Conservation (phyloP, 352 stramenopile species). For the Phytophthora kernoviae region DNA sequence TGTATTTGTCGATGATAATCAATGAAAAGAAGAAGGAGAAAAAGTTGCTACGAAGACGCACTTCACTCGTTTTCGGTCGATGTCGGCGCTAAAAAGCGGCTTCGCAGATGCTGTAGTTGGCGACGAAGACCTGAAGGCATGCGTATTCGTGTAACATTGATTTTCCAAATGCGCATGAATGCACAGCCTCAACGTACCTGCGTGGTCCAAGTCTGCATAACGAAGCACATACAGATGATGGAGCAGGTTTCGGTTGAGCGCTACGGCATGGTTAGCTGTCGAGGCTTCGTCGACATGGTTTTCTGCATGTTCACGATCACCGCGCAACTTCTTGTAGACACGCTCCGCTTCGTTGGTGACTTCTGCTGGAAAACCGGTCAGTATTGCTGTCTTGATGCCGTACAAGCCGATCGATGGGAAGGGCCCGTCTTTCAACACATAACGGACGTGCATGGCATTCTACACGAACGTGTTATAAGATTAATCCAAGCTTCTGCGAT, state of each 20-base stretch:
- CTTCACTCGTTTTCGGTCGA: slow-evolving; percentile 15
- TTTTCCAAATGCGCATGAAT: neutral
- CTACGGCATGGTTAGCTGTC: slow-evolving; percentile 13
- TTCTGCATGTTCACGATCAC: slow-evolving; percentile 23
- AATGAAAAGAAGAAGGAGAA: slow-evolving; percentile 4
- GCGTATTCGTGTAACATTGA: slow-evolving; percentile 1
- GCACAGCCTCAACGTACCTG: slow-evolving; percentile 34
- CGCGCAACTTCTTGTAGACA: slow-evolving; percentile 44
- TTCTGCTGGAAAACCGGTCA: slow-evolving; percentile 68
- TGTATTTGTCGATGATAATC: slow-evolving; percentile 29
- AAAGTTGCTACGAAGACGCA: neutral
- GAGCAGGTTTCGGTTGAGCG: slow-evolving; percentile 59
- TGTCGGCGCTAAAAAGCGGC: slow-evolving; percentile 47
- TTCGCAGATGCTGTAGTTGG: slow-evolving; percentile 72
- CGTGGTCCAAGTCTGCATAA: slow-evolving; percentile 57
- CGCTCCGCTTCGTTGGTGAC: slow-evolving; percentile 62
- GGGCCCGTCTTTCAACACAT: slow-evolving; percentile 73
- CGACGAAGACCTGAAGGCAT: slow-evolving; percentile 46
- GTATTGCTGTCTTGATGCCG: slow-evolving; percentile 80
- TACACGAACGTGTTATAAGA: slow-evolving; percentile 21
- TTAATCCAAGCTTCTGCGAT: neutral
- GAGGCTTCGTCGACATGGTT: slow-evolving; percentile 12
- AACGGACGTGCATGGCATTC: slow-evolving; percentile 60
- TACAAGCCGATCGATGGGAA: slow-evolving; percentile 72
- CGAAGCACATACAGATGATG: slow-evolving; percentile 80